A percentile compares a stretch with the other conserved stretches of the same genome.
Evolutionary conservation across 208 protist genomes (phyloP).

Genomic region (Borovskyia barvae): DNA sequence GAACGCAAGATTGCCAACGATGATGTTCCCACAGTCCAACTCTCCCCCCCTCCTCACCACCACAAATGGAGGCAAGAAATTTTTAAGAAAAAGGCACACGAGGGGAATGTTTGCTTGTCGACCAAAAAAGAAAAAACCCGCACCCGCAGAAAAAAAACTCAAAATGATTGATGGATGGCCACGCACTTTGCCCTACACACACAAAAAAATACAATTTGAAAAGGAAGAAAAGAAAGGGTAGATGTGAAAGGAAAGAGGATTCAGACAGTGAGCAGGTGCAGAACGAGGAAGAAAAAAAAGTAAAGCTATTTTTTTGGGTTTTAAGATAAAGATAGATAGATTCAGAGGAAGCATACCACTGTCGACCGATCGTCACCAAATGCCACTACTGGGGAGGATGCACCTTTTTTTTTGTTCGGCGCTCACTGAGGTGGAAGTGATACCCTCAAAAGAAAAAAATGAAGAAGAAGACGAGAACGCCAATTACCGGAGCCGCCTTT

Average conservation of each 20-base stretch:
- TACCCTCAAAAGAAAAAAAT: no score
- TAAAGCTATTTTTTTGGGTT: background rate
- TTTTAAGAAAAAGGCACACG: background rate
- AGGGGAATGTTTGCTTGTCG: background rate
- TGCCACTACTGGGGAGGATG: no score
- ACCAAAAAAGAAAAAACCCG: background rate
- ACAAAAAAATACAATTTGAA: slow-evolving; percentile 7
- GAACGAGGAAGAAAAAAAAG: slow-evolving; percentile 1
- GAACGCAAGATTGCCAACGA: no score
- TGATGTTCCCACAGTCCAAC: no score
- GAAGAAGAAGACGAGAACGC: no score
- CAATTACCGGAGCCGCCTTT: no score
- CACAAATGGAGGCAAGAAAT: background rate
- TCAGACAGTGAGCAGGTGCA: background rate
- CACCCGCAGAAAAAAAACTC: background rate
- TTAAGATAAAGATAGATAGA: background rate
- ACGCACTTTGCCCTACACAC: slow-evolving; percentile 1
- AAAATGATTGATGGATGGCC: slow-evolving; percentile 2
- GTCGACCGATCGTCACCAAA: no score
- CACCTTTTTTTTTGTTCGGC: no score
- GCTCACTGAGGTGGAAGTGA: no score
- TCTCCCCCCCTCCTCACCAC: background rate
- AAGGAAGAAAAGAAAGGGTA: background rate
- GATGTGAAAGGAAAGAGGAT: background rate
- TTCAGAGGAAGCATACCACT: no score